Evolutionary conservation across 768 basidiomycete genomes (phyloP).

Genomic region (Tubosaeta brunneosetosa): DNA sequence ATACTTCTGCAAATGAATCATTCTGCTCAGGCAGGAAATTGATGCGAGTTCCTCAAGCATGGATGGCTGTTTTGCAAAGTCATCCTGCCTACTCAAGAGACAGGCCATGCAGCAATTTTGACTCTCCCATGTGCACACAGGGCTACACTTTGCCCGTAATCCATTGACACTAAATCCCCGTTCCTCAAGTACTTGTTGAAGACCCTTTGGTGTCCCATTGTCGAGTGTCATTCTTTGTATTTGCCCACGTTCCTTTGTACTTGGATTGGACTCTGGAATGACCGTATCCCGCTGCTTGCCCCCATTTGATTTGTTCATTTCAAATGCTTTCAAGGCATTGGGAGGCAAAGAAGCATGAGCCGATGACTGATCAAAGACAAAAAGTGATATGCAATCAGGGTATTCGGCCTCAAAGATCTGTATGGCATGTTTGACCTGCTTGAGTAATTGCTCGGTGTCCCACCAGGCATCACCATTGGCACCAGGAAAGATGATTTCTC

Average conservation of each 20-base stretch:
- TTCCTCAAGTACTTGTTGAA: slow-evolving; percentile 24
- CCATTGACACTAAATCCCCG: background rate
- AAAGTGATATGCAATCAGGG: slow-evolving; percentile 15
- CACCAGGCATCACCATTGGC: too few species aligned
- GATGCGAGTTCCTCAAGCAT: background rate
- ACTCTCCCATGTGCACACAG: too few species aligned
- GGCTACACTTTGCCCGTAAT: too few species aligned
- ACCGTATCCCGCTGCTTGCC: slow-evolving; percentile 19
- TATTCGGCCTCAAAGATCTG: slow-evolving; percentile 20
- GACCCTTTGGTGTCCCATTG: slow-evolving; percentile 22
- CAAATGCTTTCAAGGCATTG: slow-evolving; percentile 24
- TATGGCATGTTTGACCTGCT: slow-evolving; percentile 16
- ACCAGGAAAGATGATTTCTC: slow-evolving; percentile 20
- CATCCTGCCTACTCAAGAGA: too few species aligned
- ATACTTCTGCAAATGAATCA: background rate
- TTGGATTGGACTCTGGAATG: slow-evolving; percentile 18
- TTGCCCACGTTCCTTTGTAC: background rate
- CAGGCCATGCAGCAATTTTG: too few species aligned
- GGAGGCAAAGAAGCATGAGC: slow-evolving; percentile 21
- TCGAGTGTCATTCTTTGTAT: slow-evolving; percentile 35
- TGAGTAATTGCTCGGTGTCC: background rate
- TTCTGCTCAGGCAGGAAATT: too few species aligned
- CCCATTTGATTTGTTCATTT: slow-evolving; percentile 24
- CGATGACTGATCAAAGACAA: slow-evolving; percentile 25
- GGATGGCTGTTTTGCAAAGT: too few species aligned